Base-by-base conservation (phyloP, 805 yeast genomes). In the Kodamaea restingae region DNA sequence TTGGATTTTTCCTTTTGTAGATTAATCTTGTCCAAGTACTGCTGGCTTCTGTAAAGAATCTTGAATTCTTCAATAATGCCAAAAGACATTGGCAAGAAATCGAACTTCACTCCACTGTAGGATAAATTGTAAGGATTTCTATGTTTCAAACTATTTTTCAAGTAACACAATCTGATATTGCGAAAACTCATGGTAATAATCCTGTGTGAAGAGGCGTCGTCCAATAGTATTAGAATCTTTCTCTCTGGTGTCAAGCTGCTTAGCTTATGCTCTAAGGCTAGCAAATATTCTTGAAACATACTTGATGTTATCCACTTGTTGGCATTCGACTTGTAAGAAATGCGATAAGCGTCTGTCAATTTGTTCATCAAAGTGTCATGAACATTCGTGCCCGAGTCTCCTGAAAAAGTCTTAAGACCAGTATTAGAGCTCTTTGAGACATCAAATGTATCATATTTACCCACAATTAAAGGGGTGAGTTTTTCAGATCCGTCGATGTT, bases 401-500 rank as follows among this genome's bases (percentile, higher is more conserved):
- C 14, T 36, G 48, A 32, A 7, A 44, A 35, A 27, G 49, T 46
- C 38, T 48, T 49, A 27, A 62, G 48, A 1, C 52, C 42, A 2
- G 53, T 24, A 29, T 54, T 48, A 1, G 59, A 44, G 29, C 63
- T 58, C 15, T 55, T 49, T 1, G 66, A 50, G 2, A 62, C 55
- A 40, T 66, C 71, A 41, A 67, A 61, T n/a, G 50, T 50, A 40
- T 78, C 81, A 44, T 74, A 73, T 35, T 75, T 72, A 0, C 84
- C 84, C 4, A 80, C 78, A 5, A 80, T 70, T 26, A 80, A 50
- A 0, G 86, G 86, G 24, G 76, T 71, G 20, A 78, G 52, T 50
- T 78, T 79, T 43, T 80, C 85, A 3, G 78, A 65, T 1, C 85
- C 86, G 51, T 77, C 81, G 10, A 77, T 62, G 49, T 80, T 80